Conservation (phyloP, 2,329 filamentous ascomycete species). For the Talaromyces sp. region DNA sequence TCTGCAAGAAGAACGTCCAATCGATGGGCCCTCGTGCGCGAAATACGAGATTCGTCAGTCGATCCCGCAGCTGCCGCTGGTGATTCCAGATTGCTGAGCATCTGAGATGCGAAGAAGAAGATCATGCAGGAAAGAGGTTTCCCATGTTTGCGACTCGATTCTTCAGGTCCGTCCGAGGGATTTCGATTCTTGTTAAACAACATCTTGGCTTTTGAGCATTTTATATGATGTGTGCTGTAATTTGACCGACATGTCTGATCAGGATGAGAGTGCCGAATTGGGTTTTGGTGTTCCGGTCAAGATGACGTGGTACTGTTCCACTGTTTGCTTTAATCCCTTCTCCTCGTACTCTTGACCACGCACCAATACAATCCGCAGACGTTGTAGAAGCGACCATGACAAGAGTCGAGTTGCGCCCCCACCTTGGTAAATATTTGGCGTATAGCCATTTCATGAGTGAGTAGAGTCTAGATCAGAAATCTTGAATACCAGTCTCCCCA, state of each 20-base stretch:
- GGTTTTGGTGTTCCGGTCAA: slow-evolving; percentile 1
- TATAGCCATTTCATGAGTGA: neutral
- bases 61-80: slow-evolving; percentile 22
- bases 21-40: slow-evolving; percentile 22
- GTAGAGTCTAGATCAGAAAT: slow-evolving; percentile 54
- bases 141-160: neutral
- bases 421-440: neutral
- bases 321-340: neutral
- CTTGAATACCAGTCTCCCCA: slow-evolving; percentile 70
- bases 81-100: slow-evolving; percentile 27
- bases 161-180: neutral
- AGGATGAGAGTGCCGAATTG: neutral
- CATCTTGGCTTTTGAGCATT: slow-evolving; percentile 5
- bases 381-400: neutral
- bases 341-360: neutral
- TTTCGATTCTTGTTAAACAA: slow-evolving; percentile 17
- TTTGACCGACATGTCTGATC: neutral
- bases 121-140: slow-evolving; percentile 29
- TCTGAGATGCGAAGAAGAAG: slow-evolving; percentile 31
- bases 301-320: slow-evolving; percentile 12
- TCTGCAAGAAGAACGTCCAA: slow-evolving; percentile 29
- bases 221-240: neutral
- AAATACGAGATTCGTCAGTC: slow-evolving; percentile 12
- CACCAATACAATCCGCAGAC: neutral
- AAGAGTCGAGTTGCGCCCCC: neutral